Base-by-base conservation (phyloP, 2,329 filamentous ascomycete genomes). In the Epichloe aotearoae region DNA sequence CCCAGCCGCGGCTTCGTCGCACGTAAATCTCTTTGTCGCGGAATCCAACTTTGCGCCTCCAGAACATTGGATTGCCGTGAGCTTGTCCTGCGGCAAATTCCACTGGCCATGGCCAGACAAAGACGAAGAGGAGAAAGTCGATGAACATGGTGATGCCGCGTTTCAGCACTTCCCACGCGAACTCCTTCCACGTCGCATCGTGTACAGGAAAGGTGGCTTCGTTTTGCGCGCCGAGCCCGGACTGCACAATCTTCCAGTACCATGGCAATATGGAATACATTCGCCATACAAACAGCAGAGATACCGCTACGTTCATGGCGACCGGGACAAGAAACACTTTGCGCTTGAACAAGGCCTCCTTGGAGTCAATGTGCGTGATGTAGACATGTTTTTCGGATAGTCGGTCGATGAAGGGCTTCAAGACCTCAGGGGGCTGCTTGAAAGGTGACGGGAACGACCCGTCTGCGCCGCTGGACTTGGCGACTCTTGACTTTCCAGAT, bases 291-390 rank as follows among this genome's bases (percentile, higher is more conserved):
- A 95, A 80, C 34, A 87, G 66, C 2, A 73, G 61, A 8, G 74
- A 70, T 52, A 96, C 81, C 57, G 71, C 67, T 36, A 84, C 52
- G 66, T 96, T 96, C 68, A 95, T 80, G 17, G 82, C 65, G 17
- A 88, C 74, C 15, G 90, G 88, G 1, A 95, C 82, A 46, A 81
- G 60, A 68, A 95, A 96, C 60, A 94, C 84, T 61, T 87, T 85
- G 64, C 79, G 79, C 69, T 96, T 96, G 69, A 90, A 80, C 30
- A 75, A 73, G 19, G 69, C 67, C 0, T 83, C 81, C 54, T 84
- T 82, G 53, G 69, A 70, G 73, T 96, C 90, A 66, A 95, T 73
- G 71, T 95, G 89, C 33, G 84, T 76, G 60, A 96, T 78, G 75
- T 96, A 95, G 63, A 95, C 76, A 65, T 87, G 80, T 51, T 77